Conservation (phyloP, 1,284 basidiomycete species). For the Leccinum griseonigrum region DNA sequence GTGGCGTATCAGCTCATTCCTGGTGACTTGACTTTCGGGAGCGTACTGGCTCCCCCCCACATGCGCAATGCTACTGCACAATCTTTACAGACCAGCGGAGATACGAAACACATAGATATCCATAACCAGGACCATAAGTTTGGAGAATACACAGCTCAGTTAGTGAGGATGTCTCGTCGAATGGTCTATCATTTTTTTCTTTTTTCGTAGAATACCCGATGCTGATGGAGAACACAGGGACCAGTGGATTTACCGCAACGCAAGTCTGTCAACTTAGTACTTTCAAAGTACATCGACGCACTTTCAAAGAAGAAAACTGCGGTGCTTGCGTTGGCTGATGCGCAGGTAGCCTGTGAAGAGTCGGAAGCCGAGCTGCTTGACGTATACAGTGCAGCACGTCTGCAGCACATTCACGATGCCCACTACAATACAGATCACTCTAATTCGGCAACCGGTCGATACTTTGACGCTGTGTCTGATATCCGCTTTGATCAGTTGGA, state of each 20-base stretch:
- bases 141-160: not conserved
- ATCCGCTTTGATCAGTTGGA: not conserved
- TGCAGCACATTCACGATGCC: not conserved
- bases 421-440: not conserved
- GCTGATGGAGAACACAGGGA: not conserved
- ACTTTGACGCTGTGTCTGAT: not conserved
- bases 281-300: not conserved
- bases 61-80: not conserved
- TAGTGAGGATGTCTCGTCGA: no score
- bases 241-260: not conserved
- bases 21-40: not conserved
- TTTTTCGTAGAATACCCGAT: not conserved
- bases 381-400: not conserved
- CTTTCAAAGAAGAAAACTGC: not conserved
- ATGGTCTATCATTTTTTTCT: not conserved
- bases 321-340: not conserved
- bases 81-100: not conserved
- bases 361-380: not conserved
- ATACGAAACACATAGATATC: not conserved
- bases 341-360: not conserved
- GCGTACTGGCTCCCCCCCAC: not conserved
- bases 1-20: not conserved
- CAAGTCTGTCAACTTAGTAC: not conserved
- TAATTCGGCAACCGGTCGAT: not conserved
- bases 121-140: not conserved